Evolutionary conservation across 2,329 filamentous ascomycete genomes (phyloP).

Genomic region (Calonectria fujianensis): DNA sequence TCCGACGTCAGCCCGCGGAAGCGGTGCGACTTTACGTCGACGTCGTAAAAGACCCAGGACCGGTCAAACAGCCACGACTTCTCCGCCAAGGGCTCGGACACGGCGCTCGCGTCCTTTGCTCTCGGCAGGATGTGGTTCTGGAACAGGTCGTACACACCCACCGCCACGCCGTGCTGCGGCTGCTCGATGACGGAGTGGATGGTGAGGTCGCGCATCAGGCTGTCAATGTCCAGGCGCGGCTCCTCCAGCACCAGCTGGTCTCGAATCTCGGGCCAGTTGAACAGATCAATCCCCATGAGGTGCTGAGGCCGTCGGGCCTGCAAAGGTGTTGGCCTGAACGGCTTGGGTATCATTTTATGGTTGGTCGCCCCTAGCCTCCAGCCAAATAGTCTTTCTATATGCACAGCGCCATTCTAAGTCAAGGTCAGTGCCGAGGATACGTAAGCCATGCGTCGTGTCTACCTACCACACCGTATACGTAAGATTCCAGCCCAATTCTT

Average conservation of each 20-base stretch:
- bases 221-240: not conserved
- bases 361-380: constrained; percentile 4
- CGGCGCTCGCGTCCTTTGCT: not conserved
- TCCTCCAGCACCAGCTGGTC: constrained; percentile 5
- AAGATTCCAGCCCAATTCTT: not conserved
- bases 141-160: constrained; percentile 10
- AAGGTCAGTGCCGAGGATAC: not conserved
- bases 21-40: constrained; percentile 8
- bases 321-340: not conserved
- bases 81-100: not conserved
- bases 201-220: not conserved
- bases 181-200: constrained; percentile 15
- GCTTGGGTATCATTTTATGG: not conserved
- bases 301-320: constrained; percentile 3
- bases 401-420: not conserved
- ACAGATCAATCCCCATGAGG: not conserved
- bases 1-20: not conserved
- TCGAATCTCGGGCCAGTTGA: constrained; percentile 21
- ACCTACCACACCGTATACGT: constrained; percentile 7
- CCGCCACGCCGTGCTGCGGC: not conserved
- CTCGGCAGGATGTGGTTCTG: constrained; percentile 8
- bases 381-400: constrained; percentile 1
- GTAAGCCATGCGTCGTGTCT: not conserved
- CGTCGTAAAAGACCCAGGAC: constrained; percentile 7
- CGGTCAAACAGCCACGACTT: not conserved